Evolutionary conservation across 257 asterid species (phyloP).

Genomic region (Thymus quinquecostatus): DNA sequence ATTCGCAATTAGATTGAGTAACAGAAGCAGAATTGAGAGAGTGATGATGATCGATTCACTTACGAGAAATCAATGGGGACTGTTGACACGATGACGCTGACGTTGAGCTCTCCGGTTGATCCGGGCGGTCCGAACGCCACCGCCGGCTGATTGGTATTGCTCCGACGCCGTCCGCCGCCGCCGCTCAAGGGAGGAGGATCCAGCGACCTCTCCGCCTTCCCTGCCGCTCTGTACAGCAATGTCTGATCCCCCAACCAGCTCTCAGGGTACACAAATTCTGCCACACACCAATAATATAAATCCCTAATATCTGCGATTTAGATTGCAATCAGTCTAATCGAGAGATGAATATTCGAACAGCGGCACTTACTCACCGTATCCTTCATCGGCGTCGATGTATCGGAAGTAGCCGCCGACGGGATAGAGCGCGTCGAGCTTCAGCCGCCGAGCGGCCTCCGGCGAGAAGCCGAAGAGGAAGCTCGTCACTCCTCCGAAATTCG

Average conservation of each 20-base stretch:
- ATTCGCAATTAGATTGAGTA: not conserved
- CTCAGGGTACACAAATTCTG: slow-evolving; percentile 85
- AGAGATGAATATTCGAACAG: not conserved
- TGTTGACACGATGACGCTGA: slow-evolving; percentile 79
- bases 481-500: slow-evolving; percentile 79
- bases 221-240: slow-evolving; percentile 76
- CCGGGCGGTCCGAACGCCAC: slow-evolving; percentile 97
- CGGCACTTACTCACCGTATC: slow-evolving; percentile 65
- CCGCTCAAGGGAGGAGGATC: slow-evolving; percentile 62
- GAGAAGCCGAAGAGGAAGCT: slow-evolving; percentile 74
- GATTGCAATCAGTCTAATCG: not conserved
- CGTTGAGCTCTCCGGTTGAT: slow-evolving; percentile 92
- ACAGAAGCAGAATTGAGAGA: not conserved
- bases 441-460: slow-evolving; percentile 69
- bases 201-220: slow-evolving; percentile 71
- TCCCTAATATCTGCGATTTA: slow-evolving; percentile 9
- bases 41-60: slow-evolving; percentile 25
- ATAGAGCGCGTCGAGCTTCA: slow-evolving; percentile 79
- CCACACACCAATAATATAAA: slow-evolving; percentile 25
- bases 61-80: slow-evolving; percentile 82
- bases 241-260: slow-evolving; percentile 94
- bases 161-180: slow-evolving; percentile 38
- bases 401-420: slow-evolving; percentile 76
- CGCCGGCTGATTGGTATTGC: slow-evolving; percentile 63
- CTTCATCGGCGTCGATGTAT: slow-evolving; percentile 62